Evolutionary conservation across 2,329 filamentous ascomycete genomes (phyloP), one percentile per base, ranked within the genome.

Genomic region (Exserohilum turcica): DNA sequence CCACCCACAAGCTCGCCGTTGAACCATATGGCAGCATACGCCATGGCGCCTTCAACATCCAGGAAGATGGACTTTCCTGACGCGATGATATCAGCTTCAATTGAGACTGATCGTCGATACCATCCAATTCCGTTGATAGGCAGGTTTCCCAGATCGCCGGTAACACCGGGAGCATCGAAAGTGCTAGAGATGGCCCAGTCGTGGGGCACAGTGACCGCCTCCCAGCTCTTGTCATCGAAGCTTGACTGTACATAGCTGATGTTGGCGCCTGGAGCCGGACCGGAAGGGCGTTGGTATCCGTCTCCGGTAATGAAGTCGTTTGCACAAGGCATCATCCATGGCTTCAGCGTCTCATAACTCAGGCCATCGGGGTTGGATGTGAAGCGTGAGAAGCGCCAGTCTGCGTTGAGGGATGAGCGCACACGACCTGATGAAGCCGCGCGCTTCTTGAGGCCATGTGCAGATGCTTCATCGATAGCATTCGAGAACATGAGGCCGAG

Each of bases 71-170:
- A 64, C 46, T 77, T 79, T 7, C 67, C 71, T 15, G 59, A 47
- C n/a, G 77, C 73, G 2, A 54, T 38, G 29, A 38, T 10, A 2
- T 61, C 63, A 0, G 58, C n/a, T 9, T 60, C 32, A 3, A 78
- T 49, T 0, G 64, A 59, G 1, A 83, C 7, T 2, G 65, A 77
- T 24, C 75, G 72, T 3, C 81, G 78, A 57, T 83, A 83, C 81
- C 80, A 83, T 2, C 78, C 81, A 2, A 84, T 76, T 2, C 82
- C 82, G n/a, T 82, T 76, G 18, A 76, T 72, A 0, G 82, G 82
- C 29, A 84, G 61, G 2, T 77, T 71, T 12, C 78, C 78, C 69
- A 77, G 21, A 5, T 42, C 75, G 3, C 77, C 76, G 7, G 64
- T 61, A 1, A 79, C 68, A 3, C 72, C 64, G 1, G 61, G 59